Base-by-base conservation (phyloP, 805 yeast genomes). In the Nakazawaea laoshanensis region DNA sequence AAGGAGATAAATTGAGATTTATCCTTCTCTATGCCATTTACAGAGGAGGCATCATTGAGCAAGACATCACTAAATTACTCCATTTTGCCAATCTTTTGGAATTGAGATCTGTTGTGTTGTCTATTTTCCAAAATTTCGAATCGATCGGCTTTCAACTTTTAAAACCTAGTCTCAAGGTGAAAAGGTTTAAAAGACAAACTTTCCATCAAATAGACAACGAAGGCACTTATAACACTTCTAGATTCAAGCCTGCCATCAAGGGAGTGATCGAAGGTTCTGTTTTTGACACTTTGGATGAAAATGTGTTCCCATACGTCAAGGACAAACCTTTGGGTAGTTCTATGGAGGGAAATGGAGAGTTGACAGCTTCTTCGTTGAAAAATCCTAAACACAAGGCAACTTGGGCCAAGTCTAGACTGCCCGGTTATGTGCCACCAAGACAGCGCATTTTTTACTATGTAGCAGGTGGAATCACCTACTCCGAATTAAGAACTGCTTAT, bases 401-500 rank as follows among this genome's bases (percentile, higher is more conserved):
- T 1, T 82, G 92, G 92, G 82, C 86, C 3, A 74, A 69, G 38
- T 59, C 27, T 6, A 31, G 34, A 18, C 29, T 18, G 15, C 13
- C 17, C 3, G 27, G 20, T 20, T 37, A 36, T 12, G 30, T 29
- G 24, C 42, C 54, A 4, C 48, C 60, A 3, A 63, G 75, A 42
- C 95, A 85, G 49, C 63, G 92, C 31, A 63, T 88, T 6, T 71
- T 88, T 42, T 72, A 87, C 36, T 92, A 76, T 48, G 70, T 86
- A 18, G 80, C 94, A 2, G 99, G 99, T 15, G 98, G 97, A 7
- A 56, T 83, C 14, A 85, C 97, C 0, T 73, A 79, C 43, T 70
- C 88, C 2, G 99, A 92, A 53, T 59, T 81, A 19, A 70, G 89
- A 41, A 68, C 84, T 9, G 76, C 78, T 4, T 78, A 83, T 45